Percentiles rank a stretch among this genome's conserved stretches.
Evolutionary conservation across 768 basidiomycete genomes (phyloP).

Genomic region (Kwoniella dendrophila): DNA sequence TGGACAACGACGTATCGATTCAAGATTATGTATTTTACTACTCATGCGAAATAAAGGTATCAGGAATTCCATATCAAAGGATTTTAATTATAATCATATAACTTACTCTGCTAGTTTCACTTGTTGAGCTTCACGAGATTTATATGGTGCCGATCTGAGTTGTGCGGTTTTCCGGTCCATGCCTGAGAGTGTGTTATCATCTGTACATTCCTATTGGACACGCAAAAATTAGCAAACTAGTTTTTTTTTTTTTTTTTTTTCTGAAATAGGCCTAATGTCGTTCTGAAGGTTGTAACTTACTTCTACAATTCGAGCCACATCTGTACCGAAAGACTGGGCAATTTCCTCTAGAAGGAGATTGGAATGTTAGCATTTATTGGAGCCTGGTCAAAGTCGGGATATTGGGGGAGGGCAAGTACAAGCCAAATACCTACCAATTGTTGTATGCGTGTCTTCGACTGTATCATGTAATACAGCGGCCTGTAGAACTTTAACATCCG

Average conservation of each 20-base stretch:
- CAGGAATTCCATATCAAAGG: not conserved
- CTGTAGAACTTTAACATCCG: conserved; percentile 49
- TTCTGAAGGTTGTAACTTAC: conserved; percentile 17
- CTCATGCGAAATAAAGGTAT: not conserved
- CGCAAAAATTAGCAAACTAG: too few relatives aligned
- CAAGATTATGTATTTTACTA: conserved; percentile 54
- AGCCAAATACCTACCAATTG: conserved; percentile 32
- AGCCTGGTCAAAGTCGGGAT: not conserved
- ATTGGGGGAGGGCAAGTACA: not conserved
- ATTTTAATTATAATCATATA: not conserved
- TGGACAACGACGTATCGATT: conserved; percentile 48
- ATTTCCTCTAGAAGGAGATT: conserved; percentile 41
- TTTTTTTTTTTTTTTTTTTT: too few relatives aligned
- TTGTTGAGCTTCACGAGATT: conserved; percentile 51
- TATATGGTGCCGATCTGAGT: conserved; percentile 43
- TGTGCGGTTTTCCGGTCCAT: conserved; percentile 47
- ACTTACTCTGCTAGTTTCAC: conserved; percentile 55
- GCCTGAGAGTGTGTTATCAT: conserved; percentile 40
- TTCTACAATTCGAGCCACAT: conserved; percentile 53
- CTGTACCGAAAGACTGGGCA: conserved; percentile 44
- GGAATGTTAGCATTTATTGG: not conserved
- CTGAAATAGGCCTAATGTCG: too few relatives aligned
- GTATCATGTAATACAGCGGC: conserved; percentile 56
- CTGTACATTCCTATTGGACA: conserved; percentile 55
- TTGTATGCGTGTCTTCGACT: conserved; percentile 56